Evolutionary conservation across 805 yeast species (phyloP).

Genomic region (Hanseniaspora occidentalis): DNA sequence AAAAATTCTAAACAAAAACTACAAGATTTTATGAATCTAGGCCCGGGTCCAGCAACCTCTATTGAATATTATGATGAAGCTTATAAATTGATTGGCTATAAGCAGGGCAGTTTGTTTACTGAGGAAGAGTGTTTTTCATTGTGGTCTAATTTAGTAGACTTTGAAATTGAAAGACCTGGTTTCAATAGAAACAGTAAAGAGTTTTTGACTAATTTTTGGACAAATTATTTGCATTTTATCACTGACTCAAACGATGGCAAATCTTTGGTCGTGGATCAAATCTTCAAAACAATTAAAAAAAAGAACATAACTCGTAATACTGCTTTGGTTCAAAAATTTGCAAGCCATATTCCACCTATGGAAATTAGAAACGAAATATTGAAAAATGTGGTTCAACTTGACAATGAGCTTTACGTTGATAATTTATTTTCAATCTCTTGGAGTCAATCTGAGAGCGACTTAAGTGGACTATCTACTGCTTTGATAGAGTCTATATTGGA

Average conservation of each 20-base stretch:
- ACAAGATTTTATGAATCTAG: slow-evolving; percentile 34
- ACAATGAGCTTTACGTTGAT: slow-evolving; percentile 1
- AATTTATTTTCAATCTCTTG: slow-evolving; percentile 1
- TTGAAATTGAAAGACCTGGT: slow-evolving; percentile 19
- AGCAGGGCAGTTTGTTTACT: slow-evolving; percentile 10
- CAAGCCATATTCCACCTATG: not conserved
- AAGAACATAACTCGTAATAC: not conserved
- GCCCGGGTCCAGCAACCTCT: slow-evolving; percentile 38
- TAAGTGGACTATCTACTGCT: not conserved
- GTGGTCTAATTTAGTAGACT: slow-evolving; percentile 18
- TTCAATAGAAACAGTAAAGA: slow-evolving; percentile 22
- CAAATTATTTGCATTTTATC: slow-evolving; percentile 15
- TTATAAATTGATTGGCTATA: slow-evolving; percentile 10
- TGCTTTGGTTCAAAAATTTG: not conserved
- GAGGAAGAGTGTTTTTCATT: slow-evolving; percentile 17
- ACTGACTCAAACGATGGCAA: slow-evolving; percentile 3
- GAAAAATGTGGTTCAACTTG: not conserved
- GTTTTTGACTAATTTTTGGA: slow-evolving; percentile 23
- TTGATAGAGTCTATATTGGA: slow-evolving; percentile 11
- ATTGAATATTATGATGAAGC: slow-evolving; percentile 34
- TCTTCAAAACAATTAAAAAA: not conserved
- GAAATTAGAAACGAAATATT: not conserved
- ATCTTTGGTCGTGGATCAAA: not conserved
- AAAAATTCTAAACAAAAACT: slow-evolving; percentile 36
- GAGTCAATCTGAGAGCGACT: not conserved